Conservation (phyloP, 2,329 filamentous ascomycete species). For the Aureobasidium sp. region DNA sequence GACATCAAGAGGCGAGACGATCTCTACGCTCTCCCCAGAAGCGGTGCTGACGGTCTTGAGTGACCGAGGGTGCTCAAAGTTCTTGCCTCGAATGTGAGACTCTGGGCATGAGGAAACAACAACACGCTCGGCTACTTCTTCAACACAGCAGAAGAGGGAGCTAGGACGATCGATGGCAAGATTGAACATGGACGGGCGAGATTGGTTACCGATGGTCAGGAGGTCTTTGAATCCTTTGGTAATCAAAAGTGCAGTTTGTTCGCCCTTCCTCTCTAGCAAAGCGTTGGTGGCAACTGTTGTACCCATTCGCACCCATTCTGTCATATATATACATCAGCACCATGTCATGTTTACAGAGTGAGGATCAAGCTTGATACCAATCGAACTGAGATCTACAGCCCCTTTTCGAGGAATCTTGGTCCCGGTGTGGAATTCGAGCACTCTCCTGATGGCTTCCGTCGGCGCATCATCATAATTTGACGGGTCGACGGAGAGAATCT, state of each 20-base stretch:
- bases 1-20: constrained; percentile 23
- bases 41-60: constrained; percentile 17
- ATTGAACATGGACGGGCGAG: constrained; percentile 28
- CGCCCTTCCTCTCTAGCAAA: constrained; percentile 27
- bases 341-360: too few species aligned
- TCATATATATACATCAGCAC: too few species aligned
- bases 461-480: constrained; percentile 29
- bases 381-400: too few species aligned
- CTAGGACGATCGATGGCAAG: constrained; percentile 21
- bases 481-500: constrained; percentile 28
- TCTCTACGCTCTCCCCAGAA: constrained; percentile 25
- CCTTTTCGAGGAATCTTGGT: constrained; percentile 24
- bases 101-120: constrained; percentile 26
- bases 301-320: constrained; percentile 19
- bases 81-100: too few species aligned
- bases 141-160: constrained; percentile 21
- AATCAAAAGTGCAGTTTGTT: constrained; percentile 23
- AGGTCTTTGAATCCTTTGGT: constrained; percentile 29
- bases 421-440: constrained; percentile 26
- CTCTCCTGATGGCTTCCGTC: constrained; percentile 29
- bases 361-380: too few species aligned
- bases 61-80: not conserved
- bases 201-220: constrained; percentile 29
- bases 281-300: constrained; percentile 29
- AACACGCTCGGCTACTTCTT: constrained; percentile 23